Evolutionary conservation across 2,329 filamentous ascomycete genomes (phyloP).

Genomic region (Ceratocystis huliohia): DNA sequence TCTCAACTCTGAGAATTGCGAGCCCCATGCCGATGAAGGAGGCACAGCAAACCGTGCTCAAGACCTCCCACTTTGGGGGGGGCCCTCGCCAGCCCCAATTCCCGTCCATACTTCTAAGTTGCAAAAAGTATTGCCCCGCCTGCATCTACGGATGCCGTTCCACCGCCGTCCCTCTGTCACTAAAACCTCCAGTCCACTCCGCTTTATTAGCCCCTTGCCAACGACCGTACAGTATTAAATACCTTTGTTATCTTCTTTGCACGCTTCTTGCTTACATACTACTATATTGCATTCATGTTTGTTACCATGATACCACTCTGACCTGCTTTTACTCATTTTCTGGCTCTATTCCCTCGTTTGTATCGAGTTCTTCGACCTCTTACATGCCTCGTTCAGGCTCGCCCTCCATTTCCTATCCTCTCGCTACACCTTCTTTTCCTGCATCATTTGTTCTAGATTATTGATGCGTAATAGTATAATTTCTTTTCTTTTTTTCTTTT

Average conservation of each 20-base stretch:
- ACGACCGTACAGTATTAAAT: constrained; percentile 27
- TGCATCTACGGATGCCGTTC: background rate
- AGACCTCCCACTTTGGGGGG: background rate
- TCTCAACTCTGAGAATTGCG: background rate
- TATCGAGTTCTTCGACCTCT: background rate
- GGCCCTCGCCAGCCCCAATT: background rate
- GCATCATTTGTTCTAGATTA: constrained; percentile 2
- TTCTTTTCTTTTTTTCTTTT: constrained; percentile 13
- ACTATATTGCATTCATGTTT: constrained; percentile 7
- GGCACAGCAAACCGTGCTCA: background rate
- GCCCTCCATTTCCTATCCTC: background rate
- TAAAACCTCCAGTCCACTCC: constrained; percentile 30
- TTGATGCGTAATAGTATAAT: constrained; percentile 8
- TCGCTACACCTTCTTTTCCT: background rate
- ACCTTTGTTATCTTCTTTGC: background rate
- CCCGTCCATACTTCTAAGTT: constrained; percentile 21
- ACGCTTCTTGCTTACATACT: background rate
- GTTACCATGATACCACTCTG: constrained; percentile 6
- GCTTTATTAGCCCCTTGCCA: constrained; percentile 29
- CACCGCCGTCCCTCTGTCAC: constrained; percentile 33
- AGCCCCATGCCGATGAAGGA: background rate
- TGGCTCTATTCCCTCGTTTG: background rate
- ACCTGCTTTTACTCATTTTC: background rate
- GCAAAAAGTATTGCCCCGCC: constrained; percentile 25
- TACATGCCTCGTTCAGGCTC: background rate